Base-by-base conservation (phyloP, 306 rosid species). In the Malus sylvestris region DNA sequence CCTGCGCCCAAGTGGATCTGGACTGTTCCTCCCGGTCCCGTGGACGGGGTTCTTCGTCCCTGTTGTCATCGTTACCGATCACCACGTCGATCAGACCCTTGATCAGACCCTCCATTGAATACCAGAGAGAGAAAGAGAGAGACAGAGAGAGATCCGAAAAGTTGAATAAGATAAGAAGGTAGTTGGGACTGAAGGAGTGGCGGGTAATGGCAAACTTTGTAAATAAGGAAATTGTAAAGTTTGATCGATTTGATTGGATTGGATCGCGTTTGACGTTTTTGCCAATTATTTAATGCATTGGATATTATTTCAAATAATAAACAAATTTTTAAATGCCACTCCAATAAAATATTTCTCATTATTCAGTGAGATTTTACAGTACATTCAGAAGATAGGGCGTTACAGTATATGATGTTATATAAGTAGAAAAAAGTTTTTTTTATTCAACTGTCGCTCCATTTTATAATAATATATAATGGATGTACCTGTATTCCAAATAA, bases 1-100 rank as follows among this genome's bases (percentile, higher is more conserved):
- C 91, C 86, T 89, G 80, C 2, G 93, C 89, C 97, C 97, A 93
- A 64, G 84, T 81, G 74, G 96, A 93, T 88, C 95, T 89, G 81
- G 97, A 87, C 5, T 86, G 88, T 8, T 90, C 88, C 15, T 85
- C 90, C 1, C 81, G 85, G 61, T 85, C 75, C 29, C 71, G 71
- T 25, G 87, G 70, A 5, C 67, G 72, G 9, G 78, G 74, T 4
- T 83, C 73, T 23, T 80, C 72, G 63, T 82, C 61, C 66, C 51
- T 74, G 59, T 81, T 62, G 66, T 76, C 75, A 70, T 27, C n/a
- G 72, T 40, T 79, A 29, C 88, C 94, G 74, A 93, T 81, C 19
- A 78, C 91, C 10, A 80, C 85, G 22, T 81, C 85, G 67, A 83
- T 27, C 69, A 93, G 64, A 22, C 94, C 98, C 76, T 90, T 91